Conservation (phyloP, 176 grass and related monocot species). For the Oropetium thomaeum region DNA sequence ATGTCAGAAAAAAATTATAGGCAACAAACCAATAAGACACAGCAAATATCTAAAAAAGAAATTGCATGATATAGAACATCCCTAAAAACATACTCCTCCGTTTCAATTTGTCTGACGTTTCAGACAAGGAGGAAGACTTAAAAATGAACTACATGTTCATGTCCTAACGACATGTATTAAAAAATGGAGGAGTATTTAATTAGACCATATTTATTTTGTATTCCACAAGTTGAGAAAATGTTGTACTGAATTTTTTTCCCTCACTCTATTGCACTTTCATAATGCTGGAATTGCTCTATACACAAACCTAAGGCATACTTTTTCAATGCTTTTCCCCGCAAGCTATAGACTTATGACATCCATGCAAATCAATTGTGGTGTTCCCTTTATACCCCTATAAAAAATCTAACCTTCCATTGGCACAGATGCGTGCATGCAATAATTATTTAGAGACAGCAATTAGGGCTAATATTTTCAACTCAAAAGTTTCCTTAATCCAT, state of each 20-base stretch:
- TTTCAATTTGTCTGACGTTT: too few species aligned
- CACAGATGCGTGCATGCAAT: neutral
- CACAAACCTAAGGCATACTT: neutral
- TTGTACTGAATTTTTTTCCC: neutral
- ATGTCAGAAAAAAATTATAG: neutral
- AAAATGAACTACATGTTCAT: too few species aligned
- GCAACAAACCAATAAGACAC: neutral
- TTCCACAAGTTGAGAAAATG: slow-evolving; percentile 1
- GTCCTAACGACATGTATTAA: too few species aligned
- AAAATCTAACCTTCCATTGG: neutral
- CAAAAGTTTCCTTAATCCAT: neutral
- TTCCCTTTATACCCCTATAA: neutral
- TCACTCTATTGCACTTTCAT: neutral
- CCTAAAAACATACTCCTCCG: too few species aligned
- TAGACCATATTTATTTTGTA: slow-evolving; percentile 3
- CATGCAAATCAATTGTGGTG: neutral
- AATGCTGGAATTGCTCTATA: slow-evolving; percentile 15
- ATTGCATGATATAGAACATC: too few species aligned
- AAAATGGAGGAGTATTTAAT: too few species aligned
- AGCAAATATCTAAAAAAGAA: slow-evolving; percentile 16
- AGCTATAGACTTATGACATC: neutral
- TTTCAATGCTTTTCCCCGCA: neutral
- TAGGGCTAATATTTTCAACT: neutral
- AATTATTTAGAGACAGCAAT: neutral
- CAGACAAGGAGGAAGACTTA: too few species aligned